Conservation (phyloP, 805 yeast genomes). For the Candida loeiensis region DNA sequence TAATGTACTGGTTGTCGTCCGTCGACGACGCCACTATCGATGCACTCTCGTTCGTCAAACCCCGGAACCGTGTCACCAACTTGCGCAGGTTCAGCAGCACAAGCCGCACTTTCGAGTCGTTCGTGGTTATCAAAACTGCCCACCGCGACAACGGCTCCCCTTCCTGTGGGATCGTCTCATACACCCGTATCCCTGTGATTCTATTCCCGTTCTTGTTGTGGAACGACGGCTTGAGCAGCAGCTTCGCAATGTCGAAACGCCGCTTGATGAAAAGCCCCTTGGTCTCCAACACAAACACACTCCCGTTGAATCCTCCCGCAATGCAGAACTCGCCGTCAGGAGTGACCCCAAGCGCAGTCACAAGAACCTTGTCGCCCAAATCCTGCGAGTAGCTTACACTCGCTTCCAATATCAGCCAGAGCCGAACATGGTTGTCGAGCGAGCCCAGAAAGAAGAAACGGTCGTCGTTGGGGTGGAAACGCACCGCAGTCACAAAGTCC, state of each 20-base stretch:
- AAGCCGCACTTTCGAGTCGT: conserved; percentile 75
- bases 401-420: conserved; percentile 84
- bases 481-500: conserved; percentile 79
- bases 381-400: conserved; percentile 50
- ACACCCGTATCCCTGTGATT: conserved; percentile 71
- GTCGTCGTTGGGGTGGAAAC: conserved; percentile 83
- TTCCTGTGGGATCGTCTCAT: conserved; percentile 19
- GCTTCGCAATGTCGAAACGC: conserved; percentile 31
- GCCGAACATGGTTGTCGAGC: conserved; percentile 64
- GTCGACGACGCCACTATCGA: conserved; percentile 66
- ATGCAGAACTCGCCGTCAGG: conserved; percentile 59
- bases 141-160: conserved; percentile 19
- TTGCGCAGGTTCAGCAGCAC: conserved; percentile 52
- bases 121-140: conserved; percentile 60
- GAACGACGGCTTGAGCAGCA: conserved; percentile 21
- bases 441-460: conserved; percentile 82
- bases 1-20: conserved; percentile 54
- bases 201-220: conserved; percentile 38
- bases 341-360: conserved; percentile 73
- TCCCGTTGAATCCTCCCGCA: conserved; percentile 80
- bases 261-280: conserved; percentile 50
- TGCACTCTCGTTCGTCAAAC: conserved; percentile 65
- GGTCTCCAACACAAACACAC: conserved; percentile 57
- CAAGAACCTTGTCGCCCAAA: conserved; percentile 57
- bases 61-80: conserved; percentile 67